Conservation (phyloP, 2,329 filamentous ascomycete species). For the Paraphaeosphaeria sporulosa region DNA sequence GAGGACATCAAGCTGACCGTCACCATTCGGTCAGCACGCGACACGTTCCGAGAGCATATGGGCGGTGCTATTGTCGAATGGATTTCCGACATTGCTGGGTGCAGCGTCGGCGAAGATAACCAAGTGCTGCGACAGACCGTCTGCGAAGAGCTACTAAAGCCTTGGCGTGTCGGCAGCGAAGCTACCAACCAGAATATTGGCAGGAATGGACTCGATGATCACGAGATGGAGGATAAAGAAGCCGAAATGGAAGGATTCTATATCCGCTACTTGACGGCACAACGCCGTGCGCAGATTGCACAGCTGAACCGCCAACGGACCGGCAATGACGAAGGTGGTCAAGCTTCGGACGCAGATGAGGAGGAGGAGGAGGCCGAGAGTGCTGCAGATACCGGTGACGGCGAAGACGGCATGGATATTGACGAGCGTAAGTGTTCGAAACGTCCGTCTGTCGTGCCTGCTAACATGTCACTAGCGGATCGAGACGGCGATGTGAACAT, state of each 20-base stretch:
- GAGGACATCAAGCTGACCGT: constrained; percentile 97
- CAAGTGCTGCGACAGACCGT: constrained; percentile 80
- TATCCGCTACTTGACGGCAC: constrained; percentile 34
- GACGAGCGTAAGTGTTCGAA: constrained; percentile 32
- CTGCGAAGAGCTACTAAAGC: constrained; percentile 88
- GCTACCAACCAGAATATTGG: constrained; percentile 82
- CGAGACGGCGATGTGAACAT: constrained; percentile 60
- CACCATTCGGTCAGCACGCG: constrained; percentile 89
- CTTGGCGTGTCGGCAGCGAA: constrained; percentile 86
- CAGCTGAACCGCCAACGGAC: constrained; percentile 32
- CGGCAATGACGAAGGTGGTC: constrained; percentile 56
- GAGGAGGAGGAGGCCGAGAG: constrained; percentile 58
- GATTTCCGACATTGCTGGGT: constrained; percentile 91
- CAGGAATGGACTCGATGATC: constrained; percentile 81
- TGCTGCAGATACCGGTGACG: constrained; percentile 47
- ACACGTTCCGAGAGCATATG: constrained; percentile 98
- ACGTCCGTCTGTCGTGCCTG: background rate
- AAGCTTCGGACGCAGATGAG: constrained; percentile 52
- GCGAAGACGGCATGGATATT: constrained; percentile 59
- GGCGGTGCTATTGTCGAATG: constrained; percentile 97
- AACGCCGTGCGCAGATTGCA: constrained; percentile 37
- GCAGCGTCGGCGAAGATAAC: constrained; percentile 80
- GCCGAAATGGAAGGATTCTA: constrained; percentile 45
- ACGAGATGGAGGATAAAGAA: constrained; percentile 68
- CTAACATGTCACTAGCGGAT: constrained; percentile 48